A percentile compares a stretch with the other conserved stretches of the same genome.
Evolutionary conservation across 1,284 basidiomycete genomes (phyloP).

Genomic region (Peniophora sp.): DNA sequence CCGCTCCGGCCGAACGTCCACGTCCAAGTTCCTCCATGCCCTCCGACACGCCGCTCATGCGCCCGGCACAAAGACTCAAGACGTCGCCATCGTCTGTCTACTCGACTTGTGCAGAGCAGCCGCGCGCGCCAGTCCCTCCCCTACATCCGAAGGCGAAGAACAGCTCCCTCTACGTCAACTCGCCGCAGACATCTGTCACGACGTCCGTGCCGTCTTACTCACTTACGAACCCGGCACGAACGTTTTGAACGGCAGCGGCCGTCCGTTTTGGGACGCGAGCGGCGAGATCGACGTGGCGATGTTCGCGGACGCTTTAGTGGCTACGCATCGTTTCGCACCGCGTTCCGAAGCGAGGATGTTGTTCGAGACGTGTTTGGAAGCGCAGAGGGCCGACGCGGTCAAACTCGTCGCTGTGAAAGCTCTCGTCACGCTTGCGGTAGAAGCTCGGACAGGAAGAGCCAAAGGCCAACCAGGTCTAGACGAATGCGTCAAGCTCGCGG

Average conservation of each 20-base stretch:
- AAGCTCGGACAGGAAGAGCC: slow-evolving; percentile 43
- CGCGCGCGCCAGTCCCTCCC: slow-evolving; percentile 46
- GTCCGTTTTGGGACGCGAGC: slow-evolving; percentile 61
- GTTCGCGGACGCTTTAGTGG: slow-evolving; percentile 68
- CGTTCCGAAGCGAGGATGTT: slow-evolving; percentile 51
- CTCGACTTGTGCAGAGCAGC: slow-evolving; percentile 82
- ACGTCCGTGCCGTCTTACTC: slow-evolving; percentile 42
- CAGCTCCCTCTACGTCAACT: slow-evolving; percentile 67
- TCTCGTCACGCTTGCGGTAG: slow-evolving; percentile 39
- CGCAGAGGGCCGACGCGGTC: slow-evolving; percentile 71
- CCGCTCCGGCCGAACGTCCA: not conserved
- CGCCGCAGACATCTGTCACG: slow-evolving; percentile 69
- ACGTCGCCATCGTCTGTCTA: slow-evolving; percentile 66
- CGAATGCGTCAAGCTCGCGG: slow-evolving; percentile 35
- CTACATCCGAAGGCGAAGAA: slow-evolving; percentile 29
- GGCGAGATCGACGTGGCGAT: slow-evolving; percentile 78
- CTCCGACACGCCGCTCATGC: slow-evolving; percentile 43
- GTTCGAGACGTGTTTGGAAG: slow-evolving; percentile 59
- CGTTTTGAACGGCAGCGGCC: slow-evolving; percentile 26
- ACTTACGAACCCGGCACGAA: slow-evolving; percentile 23
- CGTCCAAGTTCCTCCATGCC: slow-evolving; percentile 41
- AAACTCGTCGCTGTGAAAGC: slow-evolving; percentile 76
- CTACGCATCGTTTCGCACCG: slow-evolving; percentile 64
- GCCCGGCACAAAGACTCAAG: slow-evolving; percentile 42
- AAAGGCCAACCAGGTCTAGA: slow-evolving; percentile 50